These are phyloP conservation scores for Aspergillus oerlinghausenensis DNA, from an alignment of 2,329 filamentous ascomycete genomes.

Conservation along the genomic window DNA sequence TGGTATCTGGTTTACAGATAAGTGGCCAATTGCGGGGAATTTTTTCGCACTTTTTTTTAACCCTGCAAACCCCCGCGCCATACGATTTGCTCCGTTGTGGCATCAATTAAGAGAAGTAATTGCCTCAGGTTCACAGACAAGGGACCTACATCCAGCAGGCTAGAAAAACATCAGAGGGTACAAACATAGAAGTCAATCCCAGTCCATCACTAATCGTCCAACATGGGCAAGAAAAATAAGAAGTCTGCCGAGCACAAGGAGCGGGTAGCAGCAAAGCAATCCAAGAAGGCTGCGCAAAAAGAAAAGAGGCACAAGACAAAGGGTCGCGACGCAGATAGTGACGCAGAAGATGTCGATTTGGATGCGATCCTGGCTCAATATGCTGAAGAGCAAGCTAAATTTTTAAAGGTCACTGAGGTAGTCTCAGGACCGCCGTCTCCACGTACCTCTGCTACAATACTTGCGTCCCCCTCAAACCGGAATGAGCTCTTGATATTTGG, in stretches of 20 bases:
- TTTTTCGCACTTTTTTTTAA: background rate
- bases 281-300: slow-evolving; percentile 69
- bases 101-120: background rate
- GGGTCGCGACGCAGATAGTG: slow-evolving; percentile 68
- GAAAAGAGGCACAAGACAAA: slow-evolving; percentile 78
- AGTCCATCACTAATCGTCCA: background rate
- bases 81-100: background rate
- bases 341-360: slow-evolving; percentile 87
- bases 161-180: background rate
- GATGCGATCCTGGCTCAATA: slow-evolving; percentile 92
- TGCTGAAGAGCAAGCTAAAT: slow-evolving; percentile 86
- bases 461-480: slow-evolving; percentile 78
- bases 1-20: slow-evolving; percentile 1
- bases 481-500: slow-evolving; percentile 90
- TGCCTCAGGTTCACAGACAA: background rate
- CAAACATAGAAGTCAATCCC: background rate
- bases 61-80: slow-evolving; percentile 1
- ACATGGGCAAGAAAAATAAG: slow-evolving; percentile 53
- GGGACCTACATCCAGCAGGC: background rate
- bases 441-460: slow-evolving; percentile 72
- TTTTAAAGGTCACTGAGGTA: slow-evolving; percentile 86
- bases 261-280: slow-evolving; percentile 66
- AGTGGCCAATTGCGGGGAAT: slow-evolving; percentile 1
- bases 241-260: slow-evolving; percentile 55
- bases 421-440: slow-evolving; percentile 68